Percentiles rank a stretch among this genome's conserved stretches.
Conservation (phyloP, 768 basidiomycete species). For the Russula ochroleuca region DNA sequence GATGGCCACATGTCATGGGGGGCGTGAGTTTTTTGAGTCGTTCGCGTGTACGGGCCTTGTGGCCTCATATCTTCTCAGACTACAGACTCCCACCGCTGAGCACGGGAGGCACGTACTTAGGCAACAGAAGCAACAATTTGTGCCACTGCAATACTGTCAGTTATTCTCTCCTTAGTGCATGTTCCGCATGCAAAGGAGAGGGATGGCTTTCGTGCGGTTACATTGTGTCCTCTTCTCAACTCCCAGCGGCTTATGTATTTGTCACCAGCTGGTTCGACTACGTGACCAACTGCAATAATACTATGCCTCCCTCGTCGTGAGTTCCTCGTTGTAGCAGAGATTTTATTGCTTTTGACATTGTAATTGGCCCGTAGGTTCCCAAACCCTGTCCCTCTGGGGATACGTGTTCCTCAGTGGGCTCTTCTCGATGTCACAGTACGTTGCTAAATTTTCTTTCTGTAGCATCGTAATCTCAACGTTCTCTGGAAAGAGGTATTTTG, state of each 20-base stretch:
- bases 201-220: slow-evolving; percentile 1
- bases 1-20: not conserved
- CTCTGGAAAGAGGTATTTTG: too few species aligned
- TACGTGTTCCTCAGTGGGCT: slow-evolving; percentile 1
- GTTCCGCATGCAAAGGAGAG: slow-evolving; percentile 1
- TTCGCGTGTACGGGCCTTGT: not conserved
- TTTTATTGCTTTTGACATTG: too few species aligned
- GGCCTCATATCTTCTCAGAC: not conserved
- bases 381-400: not conserved
- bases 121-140: not conserved
- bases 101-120: not conserved
- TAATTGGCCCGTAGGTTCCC: slow-evolving; percentile 1
- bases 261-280: not conserved
- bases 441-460: not conserved
- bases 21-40: not conserved
- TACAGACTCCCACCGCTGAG: not conserved
- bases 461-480: not conserved
- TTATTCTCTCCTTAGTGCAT: slow-evolving; percentile 10
- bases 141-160: slow-evolving; percentile 7
- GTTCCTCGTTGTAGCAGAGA: not conserved
- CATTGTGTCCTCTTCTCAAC: not conserved
- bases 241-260: not conserved
- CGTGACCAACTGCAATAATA: not conserved
- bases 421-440: slow-evolving; percentile 1
- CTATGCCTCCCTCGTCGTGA: not conserved